These are phyloP conservation scores for Paspalum vaginatum DNA, from an alignment of 176 grass and related monocot species.

Conservation along the genomic window DNA sequence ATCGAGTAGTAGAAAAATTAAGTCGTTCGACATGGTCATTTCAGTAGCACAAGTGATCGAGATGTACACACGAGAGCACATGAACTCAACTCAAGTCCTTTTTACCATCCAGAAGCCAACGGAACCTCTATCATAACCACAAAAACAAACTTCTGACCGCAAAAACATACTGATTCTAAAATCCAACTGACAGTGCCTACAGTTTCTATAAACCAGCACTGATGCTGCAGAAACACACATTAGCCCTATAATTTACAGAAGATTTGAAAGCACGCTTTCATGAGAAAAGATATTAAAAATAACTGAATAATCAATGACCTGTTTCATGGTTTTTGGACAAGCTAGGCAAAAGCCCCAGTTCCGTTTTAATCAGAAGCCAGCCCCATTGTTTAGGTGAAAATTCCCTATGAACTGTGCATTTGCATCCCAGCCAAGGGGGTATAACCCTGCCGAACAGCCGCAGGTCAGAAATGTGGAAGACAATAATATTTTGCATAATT, in stretches of 20 bases:
- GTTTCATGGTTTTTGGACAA: slow-evolving; percentile 12
- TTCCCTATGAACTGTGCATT: slow-evolving; percentile 46
- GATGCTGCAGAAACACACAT: slow-evolving; percentile 11
- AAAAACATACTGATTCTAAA: neutral
- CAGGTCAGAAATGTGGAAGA: slow-evolving; percentile 24
- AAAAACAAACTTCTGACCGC: neutral
- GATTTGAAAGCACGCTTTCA: neutral
- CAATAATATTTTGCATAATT: neutral
- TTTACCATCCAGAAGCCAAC: neutral
- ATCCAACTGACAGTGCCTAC: neutral
- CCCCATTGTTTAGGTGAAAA: slow-evolving; percentile 47
- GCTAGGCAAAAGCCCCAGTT: neutral
- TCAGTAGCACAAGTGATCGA: neutral
- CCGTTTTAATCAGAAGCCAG: slow-evolving; percentile 30
- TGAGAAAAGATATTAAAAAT: neutral
- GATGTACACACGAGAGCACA: neutral
- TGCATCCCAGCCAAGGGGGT: slow-evolving; percentile 43
- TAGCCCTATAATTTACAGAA: slow-evolving; percentile 33
- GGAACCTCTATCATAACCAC: neutral
- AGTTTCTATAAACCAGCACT: slow-evolving; percentile 9
- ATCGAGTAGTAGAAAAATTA: neutral
- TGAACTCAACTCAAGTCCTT: neutral
- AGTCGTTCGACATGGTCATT: neutral
- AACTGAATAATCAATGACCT: neutral
- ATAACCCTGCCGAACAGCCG: slow-evolving; percentile 55